Conservation (phyloP, 202 grass and related monocot species). For the Brachypodium distachyon region DNA sequence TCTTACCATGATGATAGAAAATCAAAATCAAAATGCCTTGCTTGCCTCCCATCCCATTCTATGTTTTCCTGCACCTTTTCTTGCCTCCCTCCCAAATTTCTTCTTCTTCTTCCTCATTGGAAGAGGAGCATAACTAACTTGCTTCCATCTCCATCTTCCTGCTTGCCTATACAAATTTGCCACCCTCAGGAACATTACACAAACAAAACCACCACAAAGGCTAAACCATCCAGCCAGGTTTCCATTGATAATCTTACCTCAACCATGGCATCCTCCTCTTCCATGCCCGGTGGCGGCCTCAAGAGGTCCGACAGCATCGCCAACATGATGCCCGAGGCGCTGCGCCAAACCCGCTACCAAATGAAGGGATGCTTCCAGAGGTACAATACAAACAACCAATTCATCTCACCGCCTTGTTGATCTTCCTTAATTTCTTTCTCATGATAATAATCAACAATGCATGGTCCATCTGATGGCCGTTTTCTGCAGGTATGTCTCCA, state of each 20-base stretch:
- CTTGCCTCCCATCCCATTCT: neutral
- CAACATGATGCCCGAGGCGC: slow-evolving; percentile 69
- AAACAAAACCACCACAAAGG: neutral
- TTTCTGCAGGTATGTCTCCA: slow-evolving; percentile 41
- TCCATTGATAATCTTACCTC: neutral
- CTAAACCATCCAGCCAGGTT: neutral
- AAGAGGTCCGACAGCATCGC: slow-evolving; percentile 72
- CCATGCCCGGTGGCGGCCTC: neutral
- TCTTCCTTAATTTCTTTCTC: neutral
- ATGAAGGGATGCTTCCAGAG: slow-evolving; percentile 79
- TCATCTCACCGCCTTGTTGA: too few species aligned
- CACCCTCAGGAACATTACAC: neutral
- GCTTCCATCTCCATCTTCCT: neutral
- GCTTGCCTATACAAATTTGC: neutral
- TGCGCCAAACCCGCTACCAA: slow-evolving; percentile 72
- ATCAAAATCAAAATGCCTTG: slow-evolving; percentile 1
- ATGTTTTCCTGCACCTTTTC: too few species aligned
- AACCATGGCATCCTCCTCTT: slow-evolving; percentile 8
- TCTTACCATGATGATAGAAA: too few species aligned
- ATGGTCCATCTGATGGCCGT: neutral
- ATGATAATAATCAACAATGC: neutral
- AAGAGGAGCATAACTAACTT: slow-evolving; percentile 7
- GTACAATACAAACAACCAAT: slow-evolving; percentile 12
- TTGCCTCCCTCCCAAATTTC: neutral
- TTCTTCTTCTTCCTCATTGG: neutral